Evolutionary conservation across 2,329 filamentous ascomycete genomes (phyloP).

Genomic region (Sarocladium kiliense): DNA sequence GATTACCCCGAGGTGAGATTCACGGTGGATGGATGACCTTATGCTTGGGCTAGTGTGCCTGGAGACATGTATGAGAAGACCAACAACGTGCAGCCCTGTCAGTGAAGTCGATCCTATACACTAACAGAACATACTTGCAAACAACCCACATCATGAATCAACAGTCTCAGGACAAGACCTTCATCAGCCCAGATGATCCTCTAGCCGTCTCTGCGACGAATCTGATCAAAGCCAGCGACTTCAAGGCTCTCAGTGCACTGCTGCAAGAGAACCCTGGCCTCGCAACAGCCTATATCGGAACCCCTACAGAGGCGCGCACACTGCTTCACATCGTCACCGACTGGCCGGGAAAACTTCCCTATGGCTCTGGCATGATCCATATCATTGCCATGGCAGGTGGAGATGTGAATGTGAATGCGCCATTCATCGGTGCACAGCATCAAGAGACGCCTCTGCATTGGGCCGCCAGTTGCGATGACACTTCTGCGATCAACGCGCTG

Average conservation of each 20-base stretch:
- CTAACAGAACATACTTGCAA: too few species aligned
- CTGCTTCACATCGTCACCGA: slow-evolving; percentile 15
- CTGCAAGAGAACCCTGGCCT: slow-evolving; percentile 11
- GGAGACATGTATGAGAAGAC: too few species aligned
- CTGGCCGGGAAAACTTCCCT: slow-evolving; percentile 13
- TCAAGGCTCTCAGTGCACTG: slow-evolving; percentile 3
- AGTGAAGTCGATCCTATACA: too few species aligned
- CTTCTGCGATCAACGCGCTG: slow-evolving; percentile 13
- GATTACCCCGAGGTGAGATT: too few species aligned
- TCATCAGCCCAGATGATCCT: slow-evolving; percentile 8
- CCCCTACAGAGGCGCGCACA: slow-evolving; percentile 9
- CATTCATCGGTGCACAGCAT: slow-evolving; percentile 12
- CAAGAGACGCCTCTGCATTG: slow-evolving; percentile 15
- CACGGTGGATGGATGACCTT: too few species aligned
- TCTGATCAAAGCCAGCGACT: slow-evolving; percentile 12
- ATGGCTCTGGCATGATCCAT: slow-evolving; percentile 5
- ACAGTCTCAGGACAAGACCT: neutral
- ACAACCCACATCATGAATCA: too few species aligned
- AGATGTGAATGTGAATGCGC: slow-evolving; percentile 12
- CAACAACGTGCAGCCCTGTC: too few species aligned
- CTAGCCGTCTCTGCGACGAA: slow-evolving; percentile 3
- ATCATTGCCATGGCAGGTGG: slow-evolving; percentile 11
- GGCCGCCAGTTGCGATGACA: slow-evolving; percentile 15
- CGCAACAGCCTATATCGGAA: slow-evolving; percentile 11
- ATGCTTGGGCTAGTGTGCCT: too few species aligned